Evolutionary conservation across 176 grass and related monocot species (phyloP).

Genomic region (sorghum (Sorghum bicolor)): Sorghum_bicolor_NCBIv3 NC_012876.2:3460001-3460500

Average conservation of each 20-base stretch:
- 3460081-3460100: neutral
- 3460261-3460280: neutral
- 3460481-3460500: neutral
- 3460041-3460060: neutral
- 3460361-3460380: neutral
- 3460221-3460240: neutral
- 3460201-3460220: neutral
- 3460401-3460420: conserved; percentile 1
- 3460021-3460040: neutral
- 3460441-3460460: neutral
- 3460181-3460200: neutral
- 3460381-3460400: neutral
- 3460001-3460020: conserved; percentile 21
- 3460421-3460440: neutral
- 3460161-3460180: neutral
- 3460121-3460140: neutral
- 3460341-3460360: neutral
- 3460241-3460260: neutral
- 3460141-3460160: neutral
- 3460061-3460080: conserved; percentile 18
- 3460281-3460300: neutral
- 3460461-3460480: neutral
- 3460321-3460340: neutral
- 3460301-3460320: neutral
- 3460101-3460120: conserved; percentile 25